A percentile compares a stretch with the other conserved stretches of the same genome.
Evolutionary conservation across 2,329 filamentous ascomycete species (phyloP).

Genomic region (Coniochaeta ligniaria): DNA sequence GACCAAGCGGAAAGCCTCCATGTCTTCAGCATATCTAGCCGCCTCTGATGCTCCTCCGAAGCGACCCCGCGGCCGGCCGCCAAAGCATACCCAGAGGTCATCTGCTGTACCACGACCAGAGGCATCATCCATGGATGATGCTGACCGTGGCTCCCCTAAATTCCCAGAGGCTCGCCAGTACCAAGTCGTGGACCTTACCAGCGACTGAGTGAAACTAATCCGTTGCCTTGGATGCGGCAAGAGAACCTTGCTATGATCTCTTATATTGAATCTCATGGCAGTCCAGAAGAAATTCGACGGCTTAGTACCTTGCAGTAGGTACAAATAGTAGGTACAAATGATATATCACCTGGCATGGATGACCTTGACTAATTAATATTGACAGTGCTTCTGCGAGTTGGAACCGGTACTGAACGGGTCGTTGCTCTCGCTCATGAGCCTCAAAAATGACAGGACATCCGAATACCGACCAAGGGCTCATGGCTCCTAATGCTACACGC

Average conservation of each 20-base stretch:
- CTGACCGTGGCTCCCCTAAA: neutral
- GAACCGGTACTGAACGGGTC: neutral
- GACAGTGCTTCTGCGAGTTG: neutral
- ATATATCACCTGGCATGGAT: no score
- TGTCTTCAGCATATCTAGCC: neutral
- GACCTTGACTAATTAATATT: neutral
- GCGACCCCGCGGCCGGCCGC: neutral
- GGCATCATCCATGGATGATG: neutral
- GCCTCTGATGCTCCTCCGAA: neutral
- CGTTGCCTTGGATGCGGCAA: no score
- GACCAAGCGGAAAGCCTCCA: neutral
- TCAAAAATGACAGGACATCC: no score
- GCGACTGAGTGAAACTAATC: neutral
- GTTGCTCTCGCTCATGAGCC: neutral
- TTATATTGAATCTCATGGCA: no score
- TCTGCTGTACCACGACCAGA: neutral
- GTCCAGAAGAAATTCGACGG: no score
- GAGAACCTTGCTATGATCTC: no score
- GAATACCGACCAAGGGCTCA: no score
- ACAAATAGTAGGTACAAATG: no score
- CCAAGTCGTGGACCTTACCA: neutral
- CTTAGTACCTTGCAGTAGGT: no score
- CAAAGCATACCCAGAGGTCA: neutral
- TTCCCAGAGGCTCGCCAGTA: neutral
- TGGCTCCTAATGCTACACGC: no score